Percentiles rank a stretch among this genome's conserved stretches.
These are phyloP conservation scores for Monilinia fructigena DNA, from an alignment of 2,329 filamentous ascomycete species.

Conservation along the genomic window DNA sequence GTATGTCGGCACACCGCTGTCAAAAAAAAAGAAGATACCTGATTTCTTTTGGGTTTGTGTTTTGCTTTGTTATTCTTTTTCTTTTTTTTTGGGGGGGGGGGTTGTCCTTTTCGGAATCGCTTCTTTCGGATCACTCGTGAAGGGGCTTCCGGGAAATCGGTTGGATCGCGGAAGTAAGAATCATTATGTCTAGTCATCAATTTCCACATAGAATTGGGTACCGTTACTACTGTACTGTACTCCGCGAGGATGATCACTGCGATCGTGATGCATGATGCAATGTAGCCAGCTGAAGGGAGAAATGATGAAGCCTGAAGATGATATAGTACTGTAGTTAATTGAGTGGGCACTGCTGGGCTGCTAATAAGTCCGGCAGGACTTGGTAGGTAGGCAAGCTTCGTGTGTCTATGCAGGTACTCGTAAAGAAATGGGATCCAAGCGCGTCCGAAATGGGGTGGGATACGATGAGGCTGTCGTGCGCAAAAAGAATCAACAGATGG, in stretches of 20 bases:
- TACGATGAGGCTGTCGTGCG: not conserved
- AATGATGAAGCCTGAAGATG: conserved; percentile 6
- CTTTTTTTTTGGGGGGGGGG: too few species aligned
- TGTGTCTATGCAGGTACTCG: conserved; percentile 19
- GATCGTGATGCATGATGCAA: not conserved
- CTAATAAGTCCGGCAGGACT: not conserved
- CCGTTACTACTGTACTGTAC: too few species aligned
- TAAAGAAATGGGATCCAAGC: conserved; percentile 5
- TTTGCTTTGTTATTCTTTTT: too few species aligned
- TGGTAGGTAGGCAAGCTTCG: not conserved
- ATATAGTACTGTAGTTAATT: not conserved
- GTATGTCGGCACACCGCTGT: conserved; percentile 16
- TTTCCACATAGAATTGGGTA: too few species aligned
- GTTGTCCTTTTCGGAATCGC: conserved; percentile 7
- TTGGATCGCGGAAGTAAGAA: conserved; percentile 11
- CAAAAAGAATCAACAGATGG: not conserved
- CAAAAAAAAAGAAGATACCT: not conserved
- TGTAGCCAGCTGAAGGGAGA: conserved; percentile 4
- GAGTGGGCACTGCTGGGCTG: too few species aligned
- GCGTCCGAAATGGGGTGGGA: not conserved
- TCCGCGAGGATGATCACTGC: not conserved
- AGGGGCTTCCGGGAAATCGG: conserved; percentile 16
- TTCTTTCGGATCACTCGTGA: conserved; percentile 3
- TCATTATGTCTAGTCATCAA: not conserved
- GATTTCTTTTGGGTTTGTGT: not conserved